Evolutionary conservation across 2,329 filamentous ascomycete species (phyloP).

Genomic region (Talaromyces sp.): DNA sequence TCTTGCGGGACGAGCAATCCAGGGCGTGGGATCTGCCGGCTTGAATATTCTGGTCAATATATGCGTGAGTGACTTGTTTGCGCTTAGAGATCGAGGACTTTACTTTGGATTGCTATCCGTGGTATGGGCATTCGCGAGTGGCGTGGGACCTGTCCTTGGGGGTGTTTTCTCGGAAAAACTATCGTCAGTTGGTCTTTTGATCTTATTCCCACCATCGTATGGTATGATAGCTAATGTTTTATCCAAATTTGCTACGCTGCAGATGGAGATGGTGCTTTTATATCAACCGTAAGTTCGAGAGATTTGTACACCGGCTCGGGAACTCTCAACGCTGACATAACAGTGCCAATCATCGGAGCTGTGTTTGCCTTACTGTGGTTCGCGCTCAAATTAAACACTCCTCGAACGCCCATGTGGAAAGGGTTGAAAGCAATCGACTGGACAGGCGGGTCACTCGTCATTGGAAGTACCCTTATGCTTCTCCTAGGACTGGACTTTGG

Average conservation of each 20-base stretch:
- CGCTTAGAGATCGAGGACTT: constrained; percentile 39
- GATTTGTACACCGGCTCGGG: background rate
- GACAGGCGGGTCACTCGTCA: constrained; percentile 54
- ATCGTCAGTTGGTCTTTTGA: constrained; percentile 1
- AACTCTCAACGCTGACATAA: background rate
- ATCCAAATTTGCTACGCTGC: background rate
- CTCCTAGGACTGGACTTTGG: constrained; percentile 76
- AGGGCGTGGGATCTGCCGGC: constrained; percentile 48
- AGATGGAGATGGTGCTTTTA: constrained; percentile 53
- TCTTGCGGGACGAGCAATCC: constrained; percentile 45
- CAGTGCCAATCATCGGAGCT: constrained; percentile 50
- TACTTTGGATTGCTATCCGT: constrained; percentile 40
- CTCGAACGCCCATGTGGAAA: constrained; percentile 48
- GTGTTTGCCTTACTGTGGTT: constrained; percentile 52
- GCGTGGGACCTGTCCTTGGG: constrained; percentile 44
- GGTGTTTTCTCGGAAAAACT: constrained; percentile 11
- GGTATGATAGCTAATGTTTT: background rate
- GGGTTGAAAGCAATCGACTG: constrained; percentile 56
- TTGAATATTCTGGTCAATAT: constrained; percentile 47
- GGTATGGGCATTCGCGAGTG: constrained; percentile 49
- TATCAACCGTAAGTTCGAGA: constrained; percentile 43
- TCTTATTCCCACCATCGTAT: background rate
- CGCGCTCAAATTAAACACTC: constrained; percentile 53
- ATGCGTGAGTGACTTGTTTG: constrained; percentile 49
- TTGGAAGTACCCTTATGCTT: constrained; percentile 73